Percentiles rank a stretch among this genome's conserved stretches.
phyloP scores from a whole-genome alignment of 1,284 basidiomycete species.

The Volvariella volvacea region DNA sequence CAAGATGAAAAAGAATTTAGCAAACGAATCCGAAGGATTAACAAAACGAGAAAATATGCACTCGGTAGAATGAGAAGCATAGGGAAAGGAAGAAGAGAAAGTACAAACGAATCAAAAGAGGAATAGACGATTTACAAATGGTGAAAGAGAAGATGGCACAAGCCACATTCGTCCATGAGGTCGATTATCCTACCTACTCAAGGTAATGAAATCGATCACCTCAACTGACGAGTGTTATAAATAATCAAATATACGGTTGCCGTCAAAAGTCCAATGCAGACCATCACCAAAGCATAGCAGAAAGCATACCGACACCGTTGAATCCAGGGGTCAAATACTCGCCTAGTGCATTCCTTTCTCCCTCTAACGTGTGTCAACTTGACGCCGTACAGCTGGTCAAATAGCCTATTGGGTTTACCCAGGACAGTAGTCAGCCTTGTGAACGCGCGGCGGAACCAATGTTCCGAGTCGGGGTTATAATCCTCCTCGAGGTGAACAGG shows the following conservation, averaged over 20 bases:
- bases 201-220: too few species aligned
- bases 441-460: constrained; percentile 9
- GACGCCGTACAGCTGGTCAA: constrained; percentile 36
- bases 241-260: constrained; percentile 33
- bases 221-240: constrained; percentile 25
- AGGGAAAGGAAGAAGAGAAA: too few species aligned
- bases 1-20: too few species aligned
- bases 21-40: too few species aligned
- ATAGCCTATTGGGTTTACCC: constrained; percentile 27
- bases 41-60: too few species aligned
- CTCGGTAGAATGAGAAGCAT: too few species aligned
- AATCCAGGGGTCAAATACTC: constrained; percentile 44
- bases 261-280: constrained; percentile 29
- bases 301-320: constrained; percentile 40
- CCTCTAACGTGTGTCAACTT: constrained; percentile 33
- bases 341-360: constrained; percentile 30
- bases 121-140: too few species aligned
- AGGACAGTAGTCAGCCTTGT: constrained; percentile 16
- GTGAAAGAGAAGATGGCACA: too few species aligned
- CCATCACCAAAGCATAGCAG: constrained; percentile 30
- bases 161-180: too few species aligned
- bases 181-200: too few species aligned
- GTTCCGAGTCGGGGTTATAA: constrained; percentile 5
- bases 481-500: constrained; percentile 13
- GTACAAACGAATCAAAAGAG: too few species aligned